These are phyloP conservation scores for Lizonia empirigonia DNA, from an alignment of 2,329 filamentous ascomycete species.

Conservation along the genomic window DNA sequence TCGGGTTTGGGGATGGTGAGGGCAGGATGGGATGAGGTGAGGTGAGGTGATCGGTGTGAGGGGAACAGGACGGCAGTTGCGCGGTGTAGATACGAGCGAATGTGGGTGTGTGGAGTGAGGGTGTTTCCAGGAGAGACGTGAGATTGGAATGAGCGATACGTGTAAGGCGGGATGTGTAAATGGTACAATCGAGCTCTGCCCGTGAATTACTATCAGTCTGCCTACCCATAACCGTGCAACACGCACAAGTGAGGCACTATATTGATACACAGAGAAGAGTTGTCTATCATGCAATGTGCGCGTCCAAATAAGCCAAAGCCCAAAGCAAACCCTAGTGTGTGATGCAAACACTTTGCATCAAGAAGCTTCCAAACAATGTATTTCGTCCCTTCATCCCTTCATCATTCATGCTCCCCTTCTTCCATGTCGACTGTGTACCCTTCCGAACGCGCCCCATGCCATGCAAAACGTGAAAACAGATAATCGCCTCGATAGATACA, in stretches of 20 bases:
- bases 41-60: neutral
- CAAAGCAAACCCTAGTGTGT: neutral
- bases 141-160: neutral
- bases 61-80: too few relatives aligned
- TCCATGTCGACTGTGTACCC: neutral
- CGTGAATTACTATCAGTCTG: neutral
- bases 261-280: slow-evolving; percentile 9
- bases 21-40: neutral
- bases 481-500: slow-evolving; percentile 9
- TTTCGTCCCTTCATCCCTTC: slow-evolving; percentile 3
- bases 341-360: slow-evolving; percentile 7
- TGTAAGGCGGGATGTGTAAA: neutral
- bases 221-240: neutral
- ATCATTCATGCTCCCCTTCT: neutral
- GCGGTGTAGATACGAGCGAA: too few relatives aligned
- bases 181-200: slow-evolving; percentile 1
- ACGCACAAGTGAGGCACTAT: neutral
- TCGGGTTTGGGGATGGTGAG: neutral
- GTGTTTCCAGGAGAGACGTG: too few relatives aligned
- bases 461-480: slow-evolving; percentile 12
- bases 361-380: neutral
- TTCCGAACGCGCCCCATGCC: slow-evolving; percentile 5
- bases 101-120: too few relatives aligned
- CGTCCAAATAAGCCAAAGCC: slow-evolving; percentile 3
- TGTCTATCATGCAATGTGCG: slow-evolving; percentile 2